A percentile compares a stretch with the other conserved stretches of the same genome.
phyloP scores from a whole-genome alignment of 225 moss, liverwort and hornwort species.

The Antitrichia curtipendula region DNA sequence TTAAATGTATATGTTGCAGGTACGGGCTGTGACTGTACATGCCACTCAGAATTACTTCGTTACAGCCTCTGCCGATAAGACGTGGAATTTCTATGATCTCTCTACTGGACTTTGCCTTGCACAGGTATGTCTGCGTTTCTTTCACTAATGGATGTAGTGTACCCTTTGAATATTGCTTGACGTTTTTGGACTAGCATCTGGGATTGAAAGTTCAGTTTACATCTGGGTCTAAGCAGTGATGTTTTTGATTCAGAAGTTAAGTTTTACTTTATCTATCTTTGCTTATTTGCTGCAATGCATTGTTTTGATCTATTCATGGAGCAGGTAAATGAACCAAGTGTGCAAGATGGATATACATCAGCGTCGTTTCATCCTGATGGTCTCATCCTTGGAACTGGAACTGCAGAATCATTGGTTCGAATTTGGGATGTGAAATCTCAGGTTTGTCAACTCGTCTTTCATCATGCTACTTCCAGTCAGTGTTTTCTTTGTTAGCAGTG shows the following conservation, averaged over 20 bases:
- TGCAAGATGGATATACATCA: constrained; percentile 89
- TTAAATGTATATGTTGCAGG: constrained; percentile 20
- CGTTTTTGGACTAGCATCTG: not conserved
- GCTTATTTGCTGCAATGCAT: not conserved
- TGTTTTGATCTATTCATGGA: not conserved
- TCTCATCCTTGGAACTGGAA: constrained; percentile 86
- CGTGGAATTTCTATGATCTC: constrained; percentile 48
- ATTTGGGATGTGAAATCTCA: constrained; percentile 99
- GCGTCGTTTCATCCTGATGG: constrained; percentile 99
- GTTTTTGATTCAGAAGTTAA: not conserved
- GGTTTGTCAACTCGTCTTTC: constrained; percentile 17
- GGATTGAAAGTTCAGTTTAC: not conserved
- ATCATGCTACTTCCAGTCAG: not conserved
- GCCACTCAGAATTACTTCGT: constrained; percentile 96
- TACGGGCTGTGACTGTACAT: constrained; percentile 91
- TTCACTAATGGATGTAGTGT: not conserved
- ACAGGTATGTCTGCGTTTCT: constrained; percentile 32
- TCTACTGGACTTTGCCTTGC: constrained; percentile 73
- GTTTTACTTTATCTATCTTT: not conserved
- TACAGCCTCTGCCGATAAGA: constrained; percentile 80
- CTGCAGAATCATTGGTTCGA: constrained; percentile 87
- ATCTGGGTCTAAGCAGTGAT: not conserved
- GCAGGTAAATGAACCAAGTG: constrained; percentile 75
- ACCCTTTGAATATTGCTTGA: not conserved
- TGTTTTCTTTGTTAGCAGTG: not conserved